Evolutionary conservation across 768 basidiomycete genomes (phyloP).

Genomic region (Basidioascus undulatus): DNA sequence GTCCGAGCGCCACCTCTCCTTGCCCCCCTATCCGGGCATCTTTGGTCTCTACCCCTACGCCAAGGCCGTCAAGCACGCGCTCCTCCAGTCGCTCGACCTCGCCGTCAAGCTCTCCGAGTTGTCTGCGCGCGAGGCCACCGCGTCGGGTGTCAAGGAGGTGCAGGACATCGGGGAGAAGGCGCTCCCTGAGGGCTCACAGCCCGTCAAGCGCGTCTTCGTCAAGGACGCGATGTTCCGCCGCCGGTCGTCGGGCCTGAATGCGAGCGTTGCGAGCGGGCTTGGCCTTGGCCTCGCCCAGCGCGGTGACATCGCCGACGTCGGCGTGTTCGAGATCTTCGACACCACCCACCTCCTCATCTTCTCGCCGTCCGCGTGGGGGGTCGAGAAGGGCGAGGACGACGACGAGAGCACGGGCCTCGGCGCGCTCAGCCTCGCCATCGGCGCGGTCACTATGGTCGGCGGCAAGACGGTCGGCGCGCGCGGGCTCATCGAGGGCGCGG

Average conservation of each 20-base stretch:
- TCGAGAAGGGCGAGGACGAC: slow-evolving; percentile 18
- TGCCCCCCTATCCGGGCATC: slow-evolving; percentile 68
- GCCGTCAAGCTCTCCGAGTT: slow-evolving; percentile 60
- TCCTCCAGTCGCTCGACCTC: slow-evolving; percentile 59
- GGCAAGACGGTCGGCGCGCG: slow-evolving; percentile 55
- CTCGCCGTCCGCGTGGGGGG: slow-evolving; percentile 7
- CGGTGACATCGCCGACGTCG: slow-evolving; percentile 50
- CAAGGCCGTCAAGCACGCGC: slow-evolving; percentile 42
- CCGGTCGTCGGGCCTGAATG: slow-evolving; percentile 20
- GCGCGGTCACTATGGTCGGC: slow-evolving; percentile 72
- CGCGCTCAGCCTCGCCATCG: slow-evolving; percentile 35
- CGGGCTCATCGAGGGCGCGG: slow-evolving; percentile 48
- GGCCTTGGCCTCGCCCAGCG: slow-evolving; percentile 50
- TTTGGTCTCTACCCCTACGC: slow-evolving; percentile 68
- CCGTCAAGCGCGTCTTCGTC: slow-evolving; percentile 62
- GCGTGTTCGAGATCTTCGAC: slow-evolving; percentile 65
- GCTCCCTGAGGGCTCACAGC: slow-evolving; percentile 48
- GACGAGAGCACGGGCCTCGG: slow-evolving; percentile 14
- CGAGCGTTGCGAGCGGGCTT: slow-evolving; percentile 49
- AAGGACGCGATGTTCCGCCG: slow-evolving; percentile 92
- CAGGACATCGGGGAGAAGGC: slow-evolving; percentile 44
- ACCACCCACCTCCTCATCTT: slow-evolving; percentile 40
- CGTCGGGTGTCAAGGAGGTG: slow-evolving; percentile 39
- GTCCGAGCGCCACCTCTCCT: not conserved
- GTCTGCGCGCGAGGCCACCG: slow-evolving; percentile 47